Base-by-base conservation (phyloP, 2,329 filamentous ascomycete genomes). In the Alternaria ventricosa region DNA sequence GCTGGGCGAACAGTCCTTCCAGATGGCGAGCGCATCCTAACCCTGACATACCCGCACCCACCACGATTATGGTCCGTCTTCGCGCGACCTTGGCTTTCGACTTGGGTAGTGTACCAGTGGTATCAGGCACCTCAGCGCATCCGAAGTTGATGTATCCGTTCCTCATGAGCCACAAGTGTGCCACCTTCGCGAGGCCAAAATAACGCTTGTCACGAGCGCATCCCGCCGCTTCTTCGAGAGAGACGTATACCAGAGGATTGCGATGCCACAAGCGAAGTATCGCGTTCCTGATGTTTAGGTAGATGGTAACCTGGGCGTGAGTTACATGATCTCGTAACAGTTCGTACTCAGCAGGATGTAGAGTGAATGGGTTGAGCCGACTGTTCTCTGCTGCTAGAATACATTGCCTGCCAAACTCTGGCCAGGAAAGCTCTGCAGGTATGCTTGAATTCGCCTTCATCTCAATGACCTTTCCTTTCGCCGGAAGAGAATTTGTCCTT, bases 111-210 rank as follows among this genome's bases (percentile, higher is more conserved):
- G 77, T 66, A 72, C 73, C 68, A 43, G 77, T 74, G 55, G 79
- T 83, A 49, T 81, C 78, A 36, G 88, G 87, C n/a, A 94, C 82
- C 74, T 94, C 88, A 3, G 96, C 87, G 78, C 96, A 98, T 15
- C 96, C 96, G 78, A 94, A 97, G 79, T 99, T 99, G 83, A 99
- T 97, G 78, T 97, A 97, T 20, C 96, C 96, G 68, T 92, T 89
- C 64, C 95, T 90, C 60, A 94, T 85, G 18, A 99, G 87, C 95
- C 95, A 99, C 79, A 97, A 90, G 76, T 96, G 96, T 68, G 94
- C 96, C 60, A 97, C 87, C 68, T 89, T 92, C 10, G 96, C 94
- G 49, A 95, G 87, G 63, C 93, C 91, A 79, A 97, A 97, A 89
- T 94, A 98, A 57, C 94, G 89, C 57, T 87, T 86, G 73, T 97